Conservation (phyloP, 768 basidiomycete species). For the Leucogyrophana mollusca region DNA sequence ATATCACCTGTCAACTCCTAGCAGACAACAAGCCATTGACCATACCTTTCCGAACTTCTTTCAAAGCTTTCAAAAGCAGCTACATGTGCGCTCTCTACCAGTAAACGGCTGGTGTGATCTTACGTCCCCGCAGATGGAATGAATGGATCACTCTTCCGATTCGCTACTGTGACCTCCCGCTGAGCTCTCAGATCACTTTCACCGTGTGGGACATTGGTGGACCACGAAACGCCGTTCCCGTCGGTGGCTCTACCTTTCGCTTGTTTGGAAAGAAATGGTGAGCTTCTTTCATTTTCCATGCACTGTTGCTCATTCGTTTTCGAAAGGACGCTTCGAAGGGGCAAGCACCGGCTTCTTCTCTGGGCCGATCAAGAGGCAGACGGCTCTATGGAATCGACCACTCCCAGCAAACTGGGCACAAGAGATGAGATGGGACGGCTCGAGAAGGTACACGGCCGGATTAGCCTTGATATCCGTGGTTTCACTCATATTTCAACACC, state of each 20-base stretch:
- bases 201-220: slow-evolving; percentile 96
- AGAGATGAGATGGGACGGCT: slow-evolving; percentile 94
- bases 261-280: slow-evolving; percentile 94
- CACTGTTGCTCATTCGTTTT: neutral
- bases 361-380: slow-evolving; percentile 88
- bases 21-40: slow-evolving; percentile 93
- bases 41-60: slow-evolving; percentile 87
- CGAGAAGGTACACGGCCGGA: slow-evolving; percentile 64
- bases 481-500: slow-evolving; percentile 28
- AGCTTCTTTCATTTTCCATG: slow-evolving; percentile 13
- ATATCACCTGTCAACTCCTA: slow-evolving; percentile 88
- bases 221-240: slow-evolving; percentile 72
- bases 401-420: slow-evolving; percentile 80
- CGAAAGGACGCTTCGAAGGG: slow-evolving; percentile 89
- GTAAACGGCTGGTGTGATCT: neutral
- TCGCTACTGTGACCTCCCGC: slow-evolving; percentile 89
- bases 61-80: slow-evolving; percentile 85
- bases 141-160: slow-evolving; percentile 93
- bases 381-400: slow-evolving; percentile 74
- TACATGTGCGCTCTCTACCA: slow-evolving; percentile 55
- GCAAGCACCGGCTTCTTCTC: slow-evolving; percentile 84
- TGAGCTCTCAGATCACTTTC: slow-evolving; percentile 85
- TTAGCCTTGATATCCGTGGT: neutral
- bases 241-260: slow-evolving; percentile 89
- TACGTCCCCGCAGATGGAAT: slow-evolving; percentile 69